These are phyloP conservation scores for Rauvolfia tetraphylla DNA, from an alignment of 257 asterid genomes.

Conservation along the genomic window DNA sequence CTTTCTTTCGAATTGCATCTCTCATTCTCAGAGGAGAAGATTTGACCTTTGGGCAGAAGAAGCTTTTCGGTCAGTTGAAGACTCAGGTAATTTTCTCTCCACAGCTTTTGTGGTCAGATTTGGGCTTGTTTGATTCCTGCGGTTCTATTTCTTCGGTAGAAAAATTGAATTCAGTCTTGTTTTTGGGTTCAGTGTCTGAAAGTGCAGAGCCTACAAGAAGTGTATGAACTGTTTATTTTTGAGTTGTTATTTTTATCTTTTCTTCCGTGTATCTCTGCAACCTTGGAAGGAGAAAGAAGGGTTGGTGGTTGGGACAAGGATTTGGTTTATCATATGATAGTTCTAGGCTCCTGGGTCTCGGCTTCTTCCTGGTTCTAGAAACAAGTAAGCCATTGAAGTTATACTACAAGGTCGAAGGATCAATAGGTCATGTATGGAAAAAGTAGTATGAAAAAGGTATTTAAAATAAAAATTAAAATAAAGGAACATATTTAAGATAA, in stretches of 20 bases:
- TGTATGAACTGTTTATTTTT: neutral
- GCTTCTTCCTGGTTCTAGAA: neutral
- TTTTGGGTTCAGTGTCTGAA: neutral
- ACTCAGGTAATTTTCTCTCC: too few species aligned
- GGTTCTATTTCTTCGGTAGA: neutral
- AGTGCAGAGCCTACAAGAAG: neutral
- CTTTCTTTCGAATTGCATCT: too few species aligned
- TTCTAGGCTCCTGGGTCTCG: neutral
- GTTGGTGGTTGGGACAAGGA: neutral
- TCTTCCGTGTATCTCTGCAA: neutral
- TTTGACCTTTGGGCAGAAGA: too few species aligned
- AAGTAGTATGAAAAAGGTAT: neutral
- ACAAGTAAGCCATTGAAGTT: neutral
- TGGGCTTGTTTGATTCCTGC: neutral
- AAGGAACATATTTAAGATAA: neutral
- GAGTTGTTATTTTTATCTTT: neutral
- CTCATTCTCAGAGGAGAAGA: too few species aligned
- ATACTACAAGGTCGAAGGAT: neutral
- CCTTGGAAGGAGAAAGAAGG: neutral
- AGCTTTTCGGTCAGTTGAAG: too few species aligned
- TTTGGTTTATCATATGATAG: neutral
- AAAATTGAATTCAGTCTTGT: neutral
- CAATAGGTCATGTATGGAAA: neutral
- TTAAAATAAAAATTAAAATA: too few species aligned
- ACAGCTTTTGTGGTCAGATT: too few species aligned